Base-by-base conservation (phyloP, 495 filamentous ascomycete species). In the Neurospora cerealis region DNA sequence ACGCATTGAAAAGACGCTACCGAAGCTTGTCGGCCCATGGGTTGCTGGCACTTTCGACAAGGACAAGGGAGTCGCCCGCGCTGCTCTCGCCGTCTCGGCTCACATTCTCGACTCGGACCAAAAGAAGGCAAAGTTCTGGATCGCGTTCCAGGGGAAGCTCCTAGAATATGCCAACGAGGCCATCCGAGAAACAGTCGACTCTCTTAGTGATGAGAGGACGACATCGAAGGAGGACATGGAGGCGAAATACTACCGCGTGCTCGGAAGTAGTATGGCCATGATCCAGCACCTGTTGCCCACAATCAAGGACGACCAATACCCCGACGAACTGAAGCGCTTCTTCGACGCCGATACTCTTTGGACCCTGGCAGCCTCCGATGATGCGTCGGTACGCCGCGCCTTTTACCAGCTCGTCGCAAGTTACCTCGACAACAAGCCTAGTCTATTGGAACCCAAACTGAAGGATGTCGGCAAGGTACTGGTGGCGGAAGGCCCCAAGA, bases 141-240 rank as follows among this genome's bases (percentile, higher is more conserved):
- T 86, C 79, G 85, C 90, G 42, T 97, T 92, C 76, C 91, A 95
- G 75, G 79, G 80, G 15, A 86, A 89, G 11, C 93, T 97, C 46
- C 82, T 98, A 69, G 89, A 94, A 28, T 97, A 93, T 81, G 92
- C 93, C 54, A 88, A 86, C 46, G 89, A 93, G 82, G 93, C 93
- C 21, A 85, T 95, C 40, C 88, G 91, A 69, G 95, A 99, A 81
- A 93, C 91, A 3, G 81, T 89, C 3, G 84, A 89, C 36, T 96
- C 93, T 0, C 84, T 99, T 69, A 97, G 94, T 78, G 96, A 98
- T 80, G 91, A 95, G 80, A 88, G 94, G 71, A 93, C 89, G 7
- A 90, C 92, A 37, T 95, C 90, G 73, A 84, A 91, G 13, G 95
- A 98, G 76, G 96, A 99, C 77, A 88, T 92, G 1, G 85, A 92